phyloP scores from a whole-genome alignment of 2,329 filamentous ascomycete genomes.

The Tympanopsis confertula region DNA sequence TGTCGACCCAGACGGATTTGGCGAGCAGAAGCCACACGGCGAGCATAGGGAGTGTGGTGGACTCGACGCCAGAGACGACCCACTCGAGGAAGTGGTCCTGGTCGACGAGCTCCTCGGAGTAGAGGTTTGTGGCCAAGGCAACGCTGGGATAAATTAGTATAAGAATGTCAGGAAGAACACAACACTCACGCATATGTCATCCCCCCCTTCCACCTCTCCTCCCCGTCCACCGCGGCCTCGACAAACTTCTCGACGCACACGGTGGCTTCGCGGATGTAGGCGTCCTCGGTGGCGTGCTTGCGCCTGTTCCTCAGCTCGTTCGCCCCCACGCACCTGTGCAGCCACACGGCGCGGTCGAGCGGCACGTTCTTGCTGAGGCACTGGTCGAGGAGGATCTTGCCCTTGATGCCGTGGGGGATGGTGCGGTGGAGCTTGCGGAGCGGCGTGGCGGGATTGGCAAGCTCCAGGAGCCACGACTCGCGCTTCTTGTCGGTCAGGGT shows the following conservation, averaged over 20 bases:
- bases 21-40: slow-evolving; percentile 79
- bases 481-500: slow-evolving; percentile 89
- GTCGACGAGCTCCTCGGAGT: slow-evolving; percentile 75
- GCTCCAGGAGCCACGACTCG: slow-evolving; percentile 83
- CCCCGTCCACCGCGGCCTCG: slow-evolving; percentile 60
- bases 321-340: slow-evolving; percentile 89
- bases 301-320: slow-evolving; percentile 64
- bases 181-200: slow-evolving; percentile 64
- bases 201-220: slow-evolving; percentile 64
- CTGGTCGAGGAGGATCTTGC: slow-evolving; percentile 79
- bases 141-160: no score
- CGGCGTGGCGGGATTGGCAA: slow-evolving; percentile 78
- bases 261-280: slow-evolving; percentile 94
- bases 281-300: slow-evolving; percentile 49
- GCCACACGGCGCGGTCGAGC: slow-evolving; percentile 78
- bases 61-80: slow-evolving; percentile 67
- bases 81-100: slow-evolving; percentile 86
- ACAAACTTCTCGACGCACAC: slow-evolving; percentile 81
- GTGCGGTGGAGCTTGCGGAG: slow-evolving; percentile 78
- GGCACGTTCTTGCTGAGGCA: slow-evolving; percentile 85
- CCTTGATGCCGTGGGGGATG: slow-evolving; percentile 86
- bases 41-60: slow-evolving; percentile 54
- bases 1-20: slow-evolving; percentile 73
- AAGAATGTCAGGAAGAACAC: no score
- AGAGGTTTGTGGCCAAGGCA: slow-evolving; percentile 69